Conservation (phyloP, 2,329 filamentous ascomycete species). For the Gaeumannomyces sp. region DNA sequence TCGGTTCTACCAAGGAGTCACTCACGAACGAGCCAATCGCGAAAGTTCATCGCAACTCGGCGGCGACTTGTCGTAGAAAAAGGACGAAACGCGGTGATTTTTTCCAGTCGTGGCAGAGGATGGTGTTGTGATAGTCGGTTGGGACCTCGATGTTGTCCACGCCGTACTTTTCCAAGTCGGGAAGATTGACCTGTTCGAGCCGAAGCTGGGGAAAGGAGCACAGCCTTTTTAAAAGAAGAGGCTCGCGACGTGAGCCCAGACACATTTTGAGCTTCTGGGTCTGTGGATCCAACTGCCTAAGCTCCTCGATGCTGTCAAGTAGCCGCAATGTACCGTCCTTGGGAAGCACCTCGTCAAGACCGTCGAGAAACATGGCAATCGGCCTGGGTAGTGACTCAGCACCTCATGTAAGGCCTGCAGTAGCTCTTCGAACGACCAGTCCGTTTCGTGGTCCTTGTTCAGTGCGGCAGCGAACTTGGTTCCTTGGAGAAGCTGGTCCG, state of each 20-base stretch:
- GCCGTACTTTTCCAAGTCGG: neutral
- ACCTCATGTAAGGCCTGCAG: neutral
- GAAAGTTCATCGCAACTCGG: neutral
- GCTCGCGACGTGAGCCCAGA: neutral
- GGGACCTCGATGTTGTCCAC: neutral
- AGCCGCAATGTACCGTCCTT: neutral
- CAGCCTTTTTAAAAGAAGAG: neutral
- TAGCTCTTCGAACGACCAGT: constrained; percentile 14
- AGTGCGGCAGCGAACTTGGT: neutral
- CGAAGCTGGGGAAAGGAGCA: neutral
- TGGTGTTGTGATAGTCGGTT: neutral
- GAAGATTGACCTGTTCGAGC: neutral
- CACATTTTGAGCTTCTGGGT: neutral
- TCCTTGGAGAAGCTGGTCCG: neutral
- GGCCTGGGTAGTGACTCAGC: neutral
- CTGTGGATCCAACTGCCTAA: neutral
- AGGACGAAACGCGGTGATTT: neutral
- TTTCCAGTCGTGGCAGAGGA: too few relatives aligned
- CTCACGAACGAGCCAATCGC: neutral
- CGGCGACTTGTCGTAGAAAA: neutral
- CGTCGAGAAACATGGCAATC: constrained; percentile 15
- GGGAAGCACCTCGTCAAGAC: neutral
- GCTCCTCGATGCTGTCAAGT: neutral
- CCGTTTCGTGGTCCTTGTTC: constrained; percentile 10
- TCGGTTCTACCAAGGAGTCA: neutral